Conservation (phyloP, 129 eudicot genomes). For the Smallanthus sonchifolius region DNA sequence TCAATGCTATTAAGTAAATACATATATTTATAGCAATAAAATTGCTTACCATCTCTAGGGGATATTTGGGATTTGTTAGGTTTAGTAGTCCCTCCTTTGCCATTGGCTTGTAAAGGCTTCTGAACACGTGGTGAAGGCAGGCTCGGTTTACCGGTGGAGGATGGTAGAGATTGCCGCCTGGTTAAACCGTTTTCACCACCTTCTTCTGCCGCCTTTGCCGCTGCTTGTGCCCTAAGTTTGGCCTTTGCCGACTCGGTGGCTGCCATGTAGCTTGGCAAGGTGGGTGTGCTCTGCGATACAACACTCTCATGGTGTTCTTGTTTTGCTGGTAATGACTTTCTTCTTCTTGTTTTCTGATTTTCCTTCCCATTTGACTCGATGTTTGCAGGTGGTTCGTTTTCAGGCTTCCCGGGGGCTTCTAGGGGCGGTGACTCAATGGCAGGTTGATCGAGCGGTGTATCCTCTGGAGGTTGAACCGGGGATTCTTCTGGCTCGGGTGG, state of each 20-base stretch:
- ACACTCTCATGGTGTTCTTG: constrained; percentile 56
- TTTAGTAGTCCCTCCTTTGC: constrained; percentile 66
- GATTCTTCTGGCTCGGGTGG: constrained; percentile 36
- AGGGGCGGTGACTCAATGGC: constrained; percentile 18
- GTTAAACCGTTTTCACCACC: constrained; percentile 54
- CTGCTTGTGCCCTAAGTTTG: constrained; percentile 75
- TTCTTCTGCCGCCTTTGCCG: constrained; percentile 57
- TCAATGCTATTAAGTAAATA: not conserved
- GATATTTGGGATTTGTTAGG: constrained; percentile 45
- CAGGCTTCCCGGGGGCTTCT: constrained; percentile 36
- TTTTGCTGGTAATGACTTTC: constrained; percentile 66
- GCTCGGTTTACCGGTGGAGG: constrained; percentile 59
- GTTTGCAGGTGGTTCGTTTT: constrained; percentile 20
- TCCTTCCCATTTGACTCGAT: constrained; percentile 55
- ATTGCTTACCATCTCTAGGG: constrained; percentile 67
- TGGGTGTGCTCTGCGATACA: constrained; percentile 53
- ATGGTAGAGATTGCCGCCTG: constrained; percentile 81
- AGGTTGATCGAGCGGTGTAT: constrained; percentile 45
- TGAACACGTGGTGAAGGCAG: constrained; percentile 74
- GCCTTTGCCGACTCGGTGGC: constrained; percentile 95
- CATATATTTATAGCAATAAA: not conserved
- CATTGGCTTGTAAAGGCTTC: constrained; percentile 64
- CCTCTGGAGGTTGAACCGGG: constrained; percentile 20
- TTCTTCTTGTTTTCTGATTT: constrained; percentile 53
- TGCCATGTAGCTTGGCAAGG: constrained; percentile 89